A percentile compares a stretch with the other conserved stretches of the same genome.
Evolutionary conservation across 2,329 filamentous ascomycete species (phyloP).

Genomic region (Gaeumannomyces sp.): DNA sequence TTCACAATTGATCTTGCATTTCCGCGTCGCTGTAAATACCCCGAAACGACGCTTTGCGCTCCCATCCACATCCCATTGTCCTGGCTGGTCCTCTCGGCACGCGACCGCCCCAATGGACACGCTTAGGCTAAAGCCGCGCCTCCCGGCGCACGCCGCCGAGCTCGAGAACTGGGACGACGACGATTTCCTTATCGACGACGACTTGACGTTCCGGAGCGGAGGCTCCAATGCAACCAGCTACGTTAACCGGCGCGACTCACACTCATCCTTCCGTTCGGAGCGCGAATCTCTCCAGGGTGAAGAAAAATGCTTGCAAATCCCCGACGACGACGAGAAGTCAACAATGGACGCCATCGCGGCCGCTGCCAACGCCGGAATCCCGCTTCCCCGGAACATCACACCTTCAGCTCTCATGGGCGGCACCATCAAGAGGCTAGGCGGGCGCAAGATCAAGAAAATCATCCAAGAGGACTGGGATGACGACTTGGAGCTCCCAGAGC

Average conservation of each 20-base stretch:
- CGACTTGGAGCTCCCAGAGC: slow-evolving; percentile 63
- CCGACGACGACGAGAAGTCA: slow-evolving; percentile 77
- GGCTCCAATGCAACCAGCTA: slow-evolving; percentile 38
- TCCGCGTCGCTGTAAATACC: slow-evolving; percentile 12
- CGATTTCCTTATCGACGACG: slow-evolving; percentile 65
- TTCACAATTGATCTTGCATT: slow-evolving; percentile 21
- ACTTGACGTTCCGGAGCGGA: slow-evolving; percentile 53
- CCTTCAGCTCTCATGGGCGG: slow-evolving; percentile 85
- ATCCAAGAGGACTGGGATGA: slow-evolving; percentile 78
- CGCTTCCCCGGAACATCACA: slow-evolving; percentile 79
- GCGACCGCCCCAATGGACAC: slow-evolving; percentile 41
- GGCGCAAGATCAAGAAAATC: slow-evolving; percentile 63
- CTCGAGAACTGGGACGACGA: slow-evolving; percentile 79
- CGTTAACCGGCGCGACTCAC: slow-evolving; percentile 57
- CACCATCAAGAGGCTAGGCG: slow-evolving; percentile 84
- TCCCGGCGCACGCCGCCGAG: slow-evolving; percentile 46
- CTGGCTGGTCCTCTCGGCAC: not conserved
- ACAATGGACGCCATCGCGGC: slow-evolving; percentile 81
- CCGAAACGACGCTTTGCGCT: not conserved
- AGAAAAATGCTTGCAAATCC: slow-evolving; percentile 80
- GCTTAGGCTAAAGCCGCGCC: slow-evolving; percentile 45
- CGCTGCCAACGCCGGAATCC: slow-evolving; percentile 84
- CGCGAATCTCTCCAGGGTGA: slow-evolving; percentile 75
- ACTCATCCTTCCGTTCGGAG: slow-evolving; percentile 81
- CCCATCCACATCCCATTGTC: not conserved